These are phyloP conservation scores for Magnolia kwangsiensis DNA, from an alignment of 164 flowering plant genomes.

Conservation along the genomic window DNA sequence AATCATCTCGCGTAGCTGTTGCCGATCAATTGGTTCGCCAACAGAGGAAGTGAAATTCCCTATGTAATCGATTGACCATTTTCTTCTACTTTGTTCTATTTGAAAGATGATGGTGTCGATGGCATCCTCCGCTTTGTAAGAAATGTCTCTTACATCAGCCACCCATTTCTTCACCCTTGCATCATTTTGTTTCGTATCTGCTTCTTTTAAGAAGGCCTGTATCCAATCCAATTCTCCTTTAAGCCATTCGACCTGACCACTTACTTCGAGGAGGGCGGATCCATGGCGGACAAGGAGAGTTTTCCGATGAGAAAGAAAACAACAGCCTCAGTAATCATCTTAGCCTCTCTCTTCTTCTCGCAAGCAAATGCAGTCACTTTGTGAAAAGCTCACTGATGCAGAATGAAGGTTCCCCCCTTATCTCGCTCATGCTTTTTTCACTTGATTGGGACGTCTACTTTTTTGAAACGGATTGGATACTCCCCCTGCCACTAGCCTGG, in stretches of 20 bases:
- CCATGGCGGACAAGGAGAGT: not conserved
- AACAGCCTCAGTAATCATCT: not conserved
- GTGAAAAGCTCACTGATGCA: too few relatives aligned
- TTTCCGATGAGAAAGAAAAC: not conserved
- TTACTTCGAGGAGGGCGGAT: not conserved
- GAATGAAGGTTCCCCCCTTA: too few relatives aligned
- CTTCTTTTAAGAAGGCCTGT: not conserved
- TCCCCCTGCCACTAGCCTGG: too few relatives aligned
- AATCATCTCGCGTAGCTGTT: not conserved
- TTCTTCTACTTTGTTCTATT: too few relatives aligned
- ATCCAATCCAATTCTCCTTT: not conserved
- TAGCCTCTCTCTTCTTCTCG: too few relatives aligned
- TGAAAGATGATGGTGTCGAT: not conserved
- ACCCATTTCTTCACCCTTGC: not conserved
- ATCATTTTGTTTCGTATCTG: not conserved
- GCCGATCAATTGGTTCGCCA: not conserved
- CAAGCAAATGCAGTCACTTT: too few relatives aligned
- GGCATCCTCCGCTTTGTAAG: not conserved
- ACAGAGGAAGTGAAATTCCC: too few relatives aligned
- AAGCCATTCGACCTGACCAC: not conserved
- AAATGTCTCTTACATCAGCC: not conserved
- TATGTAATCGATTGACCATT: too few relatives aligned
- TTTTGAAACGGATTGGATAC: too few relatives aligned
- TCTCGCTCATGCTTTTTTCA: too few relatives aligned
- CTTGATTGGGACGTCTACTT: too few relatives aligned